A percentile compares a stretch with the other conserved stretches of the same genome.
Evolutionary conservation across 1,284 basidiomycete species (phyloP).

Genomic region (Ceratobasidium sp.): DNA sequence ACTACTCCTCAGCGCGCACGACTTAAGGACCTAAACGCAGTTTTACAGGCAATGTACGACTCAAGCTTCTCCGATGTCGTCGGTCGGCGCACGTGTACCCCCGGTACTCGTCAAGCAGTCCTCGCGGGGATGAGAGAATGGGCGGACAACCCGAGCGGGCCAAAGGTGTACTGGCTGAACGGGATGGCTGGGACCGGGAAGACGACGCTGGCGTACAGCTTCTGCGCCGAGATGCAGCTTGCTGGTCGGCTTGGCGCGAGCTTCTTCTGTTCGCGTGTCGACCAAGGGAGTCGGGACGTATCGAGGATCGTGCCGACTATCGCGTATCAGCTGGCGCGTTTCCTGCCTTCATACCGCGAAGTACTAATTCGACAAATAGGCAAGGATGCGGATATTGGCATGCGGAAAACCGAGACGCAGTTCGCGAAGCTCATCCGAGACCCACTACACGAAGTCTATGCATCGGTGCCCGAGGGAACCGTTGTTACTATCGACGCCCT

Average conservation of each 20-base stretch:
- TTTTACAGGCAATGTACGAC: neutral
- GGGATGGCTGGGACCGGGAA: slow-evolving; percentile 48
- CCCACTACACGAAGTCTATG: slow-evolving; percentile 22
- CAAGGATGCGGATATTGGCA: neutral
- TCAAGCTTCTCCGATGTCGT: neutral
- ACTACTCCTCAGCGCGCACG: neutral
- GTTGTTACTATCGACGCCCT: slow-evolving; percentile 42
- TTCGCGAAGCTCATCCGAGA: slow-evolving; percentile 23
- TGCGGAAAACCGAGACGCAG: neutral
- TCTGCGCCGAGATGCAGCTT: slow-evolving; percentile 44
- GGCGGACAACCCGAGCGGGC: slow-evolving; percentile 18
- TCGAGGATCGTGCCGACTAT: slow-evolving; percentile 35
- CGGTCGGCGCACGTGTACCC: slow-evolving; percentile 13
- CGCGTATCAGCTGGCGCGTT: slow-evolving; percentile 35
- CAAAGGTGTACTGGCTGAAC: slow-evolving; percentile 48
- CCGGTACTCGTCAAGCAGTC: slow-evolving; percentile 45
- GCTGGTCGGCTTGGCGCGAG: slow-evolving; percentile 49
- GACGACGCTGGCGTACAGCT: slow-evolving; percentile 47
- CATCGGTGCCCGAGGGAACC: neutral
- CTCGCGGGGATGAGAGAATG: slow-evolving; percentile 44
- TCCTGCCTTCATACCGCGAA: neutral
- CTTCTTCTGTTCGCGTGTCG: slow-evolving; percentile 51
- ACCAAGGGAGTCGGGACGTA: slow-evolving; percentile 23
- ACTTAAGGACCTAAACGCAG: neutral
- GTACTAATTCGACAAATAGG: slow-evolving; percentile 1